Evolutionary conservation across 169 alveolate genomes (phyloP).

Genomic region (Babesia caballi): DNA sequence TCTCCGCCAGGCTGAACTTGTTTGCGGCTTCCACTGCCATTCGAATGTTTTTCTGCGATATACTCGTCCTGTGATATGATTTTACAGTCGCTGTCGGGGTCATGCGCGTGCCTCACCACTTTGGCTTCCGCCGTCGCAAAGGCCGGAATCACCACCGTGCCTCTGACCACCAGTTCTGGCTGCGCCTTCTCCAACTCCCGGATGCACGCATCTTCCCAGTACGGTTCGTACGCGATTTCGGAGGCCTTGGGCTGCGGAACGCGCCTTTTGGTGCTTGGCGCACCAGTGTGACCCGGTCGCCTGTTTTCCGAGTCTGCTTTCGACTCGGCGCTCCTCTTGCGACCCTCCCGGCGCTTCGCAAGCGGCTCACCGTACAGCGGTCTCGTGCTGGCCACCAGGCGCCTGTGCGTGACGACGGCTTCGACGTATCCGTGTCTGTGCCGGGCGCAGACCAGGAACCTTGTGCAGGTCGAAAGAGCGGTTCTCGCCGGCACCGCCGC

Average conservation of each 20-base stretch:
- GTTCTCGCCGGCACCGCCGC: constrained; percentile 2
- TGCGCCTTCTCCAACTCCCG: constrained; percentile 2
- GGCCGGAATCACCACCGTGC: constrained; percentile 62
- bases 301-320: neutral
- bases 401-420: neutral
- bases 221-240: constrained; percentile 35
- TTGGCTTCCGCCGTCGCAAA: constrained; percentile 52
- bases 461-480: neutral
- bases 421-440: neutral
- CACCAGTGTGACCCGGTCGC: neutral
- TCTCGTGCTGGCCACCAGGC: neutral
- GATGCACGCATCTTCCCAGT: constrained; percentile 42
- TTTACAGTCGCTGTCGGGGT: neutral
- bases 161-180: constrained; percentile 54
- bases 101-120: neutral
- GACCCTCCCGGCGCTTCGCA: neutral
- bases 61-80: neutral
- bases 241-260: neutral
- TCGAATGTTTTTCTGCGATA: neutral
- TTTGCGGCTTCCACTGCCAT: neutral
- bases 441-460: neutral
- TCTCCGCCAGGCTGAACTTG: neutral
- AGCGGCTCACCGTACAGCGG: neutral
- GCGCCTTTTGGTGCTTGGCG: neutral
- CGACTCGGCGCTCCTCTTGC: neutral